These are phyloP conservation scores for Arachis stenosperma DNA, from an alignment of 306 rosid genomes.

Conservation along the genomic window DNA sequence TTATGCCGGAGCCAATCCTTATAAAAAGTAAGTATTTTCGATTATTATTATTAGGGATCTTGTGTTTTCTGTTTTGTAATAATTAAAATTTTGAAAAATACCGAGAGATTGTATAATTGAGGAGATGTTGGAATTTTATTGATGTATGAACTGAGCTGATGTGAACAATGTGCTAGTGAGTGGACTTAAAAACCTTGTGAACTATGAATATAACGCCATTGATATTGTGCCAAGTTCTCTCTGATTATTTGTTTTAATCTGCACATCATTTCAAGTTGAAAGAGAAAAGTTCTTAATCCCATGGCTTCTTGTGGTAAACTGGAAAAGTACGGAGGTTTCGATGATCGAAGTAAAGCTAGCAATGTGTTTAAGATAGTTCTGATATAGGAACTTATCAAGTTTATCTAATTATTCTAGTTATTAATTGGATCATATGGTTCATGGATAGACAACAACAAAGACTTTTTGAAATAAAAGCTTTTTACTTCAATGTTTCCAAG, in stretches of 20 bases:
- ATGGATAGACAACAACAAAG: slow-evolving; percentile 6
- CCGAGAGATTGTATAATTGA: background rate
- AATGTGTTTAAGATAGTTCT: slow-evolving; percentile 35
- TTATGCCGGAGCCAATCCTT: slow-evolving; percentile 90
- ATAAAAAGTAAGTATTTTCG: slow-evolving; percentile 62
- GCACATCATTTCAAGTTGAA: slow-evolving; percentile 97
- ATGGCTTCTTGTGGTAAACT: slow-evolving; percentile 92
- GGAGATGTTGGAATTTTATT: background rate
- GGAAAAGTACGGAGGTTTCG: slow-evolving; percentile 88
- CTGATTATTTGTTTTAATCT: slow-evolving; percentile 21
- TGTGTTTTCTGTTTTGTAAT: slow-evolving; percentile 5
- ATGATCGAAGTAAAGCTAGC: slow-evolving; percentile 86
- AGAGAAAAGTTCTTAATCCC: slow-evolving; percentile 85
- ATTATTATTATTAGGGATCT: background rate
- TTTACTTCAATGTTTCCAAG: slow-evolving; percentile 10
- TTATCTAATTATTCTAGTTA: slow-evolving; percentile 1
- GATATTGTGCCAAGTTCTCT: too few species aligned
- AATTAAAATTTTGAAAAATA: background rate
- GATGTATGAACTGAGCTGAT: background rate
- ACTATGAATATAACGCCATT: too few species aligned
- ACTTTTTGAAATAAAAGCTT: background rate
- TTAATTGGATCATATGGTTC: background rate
- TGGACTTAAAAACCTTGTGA: background rate
- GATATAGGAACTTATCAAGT: slow-evolving; percentile 11
- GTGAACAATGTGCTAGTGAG: background rate